Conservation (phyloP, 139 green algal genomes). For the Penium margaritaceum region DNA sequence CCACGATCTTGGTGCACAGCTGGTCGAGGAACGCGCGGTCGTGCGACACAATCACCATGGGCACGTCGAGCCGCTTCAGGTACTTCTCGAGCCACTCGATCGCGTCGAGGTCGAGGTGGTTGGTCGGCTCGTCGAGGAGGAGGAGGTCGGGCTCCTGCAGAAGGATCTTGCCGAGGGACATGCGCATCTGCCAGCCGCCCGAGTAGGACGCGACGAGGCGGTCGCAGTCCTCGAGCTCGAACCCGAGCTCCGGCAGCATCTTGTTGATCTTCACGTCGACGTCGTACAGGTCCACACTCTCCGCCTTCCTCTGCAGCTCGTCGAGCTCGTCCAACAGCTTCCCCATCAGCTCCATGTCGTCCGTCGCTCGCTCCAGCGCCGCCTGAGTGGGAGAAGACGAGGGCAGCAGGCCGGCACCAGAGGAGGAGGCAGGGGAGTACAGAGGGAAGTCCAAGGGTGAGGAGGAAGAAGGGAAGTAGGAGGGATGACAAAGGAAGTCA, state of each 20-base stretch:
- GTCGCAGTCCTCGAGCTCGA: slow-evolving; percentile 81
- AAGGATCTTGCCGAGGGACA: slow-evolving; percentile 97
- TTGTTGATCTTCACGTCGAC: slow-evolving; percentile 91
- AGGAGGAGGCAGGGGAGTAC: background rate
- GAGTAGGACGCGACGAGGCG: slow-evolving; percentile 65
- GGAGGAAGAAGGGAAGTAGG: no score
- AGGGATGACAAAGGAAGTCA: no score
- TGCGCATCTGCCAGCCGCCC: slow-evolving; percentile 98
- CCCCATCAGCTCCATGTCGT: slow-evolving; percentile 80
- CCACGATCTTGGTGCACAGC: slow-evolving; percentile 84
- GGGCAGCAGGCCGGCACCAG: no score
- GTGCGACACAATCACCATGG: slow-evolving; percentile 93
- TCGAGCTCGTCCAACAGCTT: slow-evolving; percentile 83
- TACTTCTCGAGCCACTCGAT: slow-evolving; percentile 97
- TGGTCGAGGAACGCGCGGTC: slow-evolving; percentile 97
- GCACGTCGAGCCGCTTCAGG: slow-evolving; percentile 73
- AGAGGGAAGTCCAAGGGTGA: no score
- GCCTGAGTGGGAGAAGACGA: no score
- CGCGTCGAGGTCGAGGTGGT: slow-evolving; percentile 94
- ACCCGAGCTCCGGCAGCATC: slow-evolving; percentile 97
- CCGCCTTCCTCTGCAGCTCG: slow-evolving; percentile 66
- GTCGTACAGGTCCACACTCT: slow-evolving; percentile 47
- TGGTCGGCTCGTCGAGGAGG: slow-evolving; percentile 89
- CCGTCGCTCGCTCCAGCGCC: slow-evolving; percentile 72
- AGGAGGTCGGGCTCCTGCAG: slow-evolving; percentile 66